Conservation (phyloP, 2,329 filamentous ascomycete species). For the Botrytis sinoallii region DNA sequence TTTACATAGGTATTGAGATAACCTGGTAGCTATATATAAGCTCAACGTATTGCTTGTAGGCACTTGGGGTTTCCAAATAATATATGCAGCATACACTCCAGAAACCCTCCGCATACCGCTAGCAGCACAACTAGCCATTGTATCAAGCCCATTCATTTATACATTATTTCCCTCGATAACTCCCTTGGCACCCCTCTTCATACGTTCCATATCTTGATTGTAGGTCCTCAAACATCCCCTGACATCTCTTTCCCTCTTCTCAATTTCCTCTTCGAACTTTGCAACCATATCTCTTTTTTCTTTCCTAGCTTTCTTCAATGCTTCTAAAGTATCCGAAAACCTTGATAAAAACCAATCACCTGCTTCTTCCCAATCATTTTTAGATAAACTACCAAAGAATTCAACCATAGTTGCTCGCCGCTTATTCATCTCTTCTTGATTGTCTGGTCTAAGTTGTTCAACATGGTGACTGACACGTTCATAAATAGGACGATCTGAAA, state of each 20-base stretch:
- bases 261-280: conserved; percentile 33
- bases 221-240: conserved; percentile 27
- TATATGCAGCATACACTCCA: neutral
- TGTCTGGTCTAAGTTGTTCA: neutral
- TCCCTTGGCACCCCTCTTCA: conserved; percentile 31
- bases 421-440: neutral
- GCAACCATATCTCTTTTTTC: conserved; percentile 30
- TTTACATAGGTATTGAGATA: neutral
- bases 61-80: neutral
- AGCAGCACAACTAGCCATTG: neutral
- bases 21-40: neutral
- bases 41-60: neutral
- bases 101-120: neutral
- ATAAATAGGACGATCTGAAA: conserved; percentile 9
- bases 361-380: conserved; percentile 36
- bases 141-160: neutral
- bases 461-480: conserved; percentile 7
- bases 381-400: conserved; percentile 30
- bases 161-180: conserved; percentile 19
- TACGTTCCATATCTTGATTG: conserved; percentile 30
- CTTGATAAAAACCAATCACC: conserved; percentile 36
- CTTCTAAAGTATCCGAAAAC: conserved; percentile 29
- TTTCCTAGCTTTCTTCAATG: conserved; percentile 29
- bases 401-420: conserved; percentile 9
- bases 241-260: conserved; percentile 31